Evolutionary conservation across 352 stramenopile species (phyloP).

Genomic region (Phytophthora sojae): DNA sequence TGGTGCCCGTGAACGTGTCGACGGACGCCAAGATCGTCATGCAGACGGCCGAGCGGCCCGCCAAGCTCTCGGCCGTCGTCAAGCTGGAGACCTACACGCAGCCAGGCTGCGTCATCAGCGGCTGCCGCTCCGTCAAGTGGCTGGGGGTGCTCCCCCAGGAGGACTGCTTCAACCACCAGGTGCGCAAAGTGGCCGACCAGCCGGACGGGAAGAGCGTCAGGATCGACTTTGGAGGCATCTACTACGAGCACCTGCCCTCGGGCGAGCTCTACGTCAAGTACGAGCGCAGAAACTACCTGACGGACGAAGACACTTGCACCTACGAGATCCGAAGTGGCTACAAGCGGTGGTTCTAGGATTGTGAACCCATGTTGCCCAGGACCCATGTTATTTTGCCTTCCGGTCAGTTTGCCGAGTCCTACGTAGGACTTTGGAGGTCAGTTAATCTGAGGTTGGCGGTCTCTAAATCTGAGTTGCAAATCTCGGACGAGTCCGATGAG

Average conservation of each 20-base stretch:
- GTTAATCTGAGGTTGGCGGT: too few relatives aligned
- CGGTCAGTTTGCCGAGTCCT: too few relatives aligned
- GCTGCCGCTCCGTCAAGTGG: constrained; percentile 39
- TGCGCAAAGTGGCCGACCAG: constrained; percentile 42
- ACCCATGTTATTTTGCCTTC: too few relatives aligned
- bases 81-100: constrained; percentile 58
- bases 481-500: too few relatives aligned
- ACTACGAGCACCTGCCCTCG: constrained; percentile 61
- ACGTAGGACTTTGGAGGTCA: too few relatives aligned
- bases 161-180: constrained; percentile 56
- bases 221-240: constrained; percentile 66
- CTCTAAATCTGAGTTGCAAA: too few relatives aligned
- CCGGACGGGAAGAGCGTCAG: constrained; percentile 43
- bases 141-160: constrained; percentile 50
- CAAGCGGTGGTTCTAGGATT: constrained; percentile 61
- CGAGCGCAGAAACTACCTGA: constrained; percentile 62
- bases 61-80: constrained; percentile 46
- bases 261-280: constrained; percentile 68
- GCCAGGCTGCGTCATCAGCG: constrained; percentile 55
- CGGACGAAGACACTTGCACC: constrained; percentile 48
- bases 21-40: constrained; percentile 43
- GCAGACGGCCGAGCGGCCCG: constrained; percentile 47
- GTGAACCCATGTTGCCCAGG: too few relatives aligned
- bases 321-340: constrained; percentile 60
- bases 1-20: constrained; percentile 51